Evolutionary conservation across 2,329 filamentous ascomycete species (phyloP).

Genomic region (Corinectria fuckeliana): DNA sequence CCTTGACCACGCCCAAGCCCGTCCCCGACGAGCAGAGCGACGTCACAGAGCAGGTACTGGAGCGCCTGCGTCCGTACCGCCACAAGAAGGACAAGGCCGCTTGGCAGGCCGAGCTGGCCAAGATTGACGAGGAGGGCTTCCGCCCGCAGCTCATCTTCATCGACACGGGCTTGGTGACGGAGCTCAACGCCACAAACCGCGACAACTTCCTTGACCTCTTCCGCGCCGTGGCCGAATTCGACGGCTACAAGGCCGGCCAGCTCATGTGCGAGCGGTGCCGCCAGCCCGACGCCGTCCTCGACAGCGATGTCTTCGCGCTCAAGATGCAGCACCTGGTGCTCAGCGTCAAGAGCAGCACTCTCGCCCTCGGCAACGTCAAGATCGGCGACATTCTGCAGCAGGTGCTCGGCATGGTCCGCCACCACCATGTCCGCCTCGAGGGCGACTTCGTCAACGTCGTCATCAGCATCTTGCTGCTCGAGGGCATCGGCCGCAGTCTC

Average conservation of each 20-base stretch:
- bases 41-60: slow-evolving; percentile 86
- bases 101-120: slow-evolving; percentile 76
- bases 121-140: slow-evolving; percentile 87
- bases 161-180: slow-evolving; percentile 93
- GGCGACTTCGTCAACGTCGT: slow-evolving; percentile 99
- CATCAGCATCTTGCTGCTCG: slow-evolving; percentile 88
- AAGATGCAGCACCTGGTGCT: slow-evolving; percentile 97
- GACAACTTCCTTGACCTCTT: slow-evolving; percentile 94
- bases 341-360: slow-evolving; percentile 86
- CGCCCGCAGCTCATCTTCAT: slow-evolving; percentile 96
- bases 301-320: slow-evolving; percentile 88
- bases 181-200: slow-evolving; percentile 86
- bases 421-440: slow-evolving; percentile 91
- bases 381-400: slow-evolving; percentile 94
- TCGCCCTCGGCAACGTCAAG: slow-evolving; percentile 92
- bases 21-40: slow-evolving; percentile 65
- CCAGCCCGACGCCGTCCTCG: slow-evolving; percentile 87
- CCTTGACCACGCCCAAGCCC: slow-evolving; percentile 38
- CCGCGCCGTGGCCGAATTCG: slow-evolving; percentile 93
- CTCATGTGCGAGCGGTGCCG: slow-evolving; percentile 96
- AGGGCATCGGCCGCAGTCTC: slow-evolving; percentile 88
- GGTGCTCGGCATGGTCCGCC: slow-evolving; percentile 88
- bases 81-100: slow-evolving; percentile 65
- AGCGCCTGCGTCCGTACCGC: slow-evolving; percentile 76
- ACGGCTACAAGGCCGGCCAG: slow-evolving; percentile 92